A percentile compares a stretch with the other conserved stretches of the same genome.
Conservation (phyloP, 2,329 filamentous ascomycete species). For the Laburnicola sp. region DNA sequence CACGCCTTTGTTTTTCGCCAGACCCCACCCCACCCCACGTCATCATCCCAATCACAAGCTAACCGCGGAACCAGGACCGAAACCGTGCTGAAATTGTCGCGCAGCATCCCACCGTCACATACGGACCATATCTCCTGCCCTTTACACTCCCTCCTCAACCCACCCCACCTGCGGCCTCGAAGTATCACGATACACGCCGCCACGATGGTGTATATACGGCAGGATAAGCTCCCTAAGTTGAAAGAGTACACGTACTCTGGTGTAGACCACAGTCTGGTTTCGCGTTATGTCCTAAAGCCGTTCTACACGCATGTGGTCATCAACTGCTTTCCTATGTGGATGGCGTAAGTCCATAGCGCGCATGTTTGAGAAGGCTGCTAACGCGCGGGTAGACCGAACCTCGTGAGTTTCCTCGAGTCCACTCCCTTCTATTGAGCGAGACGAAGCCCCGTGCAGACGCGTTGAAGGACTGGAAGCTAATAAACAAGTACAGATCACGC, state of each 20-base stretch:
- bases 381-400: constrained; percentile 40
- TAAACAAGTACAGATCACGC: constrained; percentile 66
- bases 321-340: constrained; percentile 89
- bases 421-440: neutral
- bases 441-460: neutral
- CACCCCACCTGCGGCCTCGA: constrained; percentile 2
- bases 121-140: constrained; percentile 3
- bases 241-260: constrained; percentile 94
- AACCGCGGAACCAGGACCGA: constrained; percentile 20
- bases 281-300: constrained; percentile 92
- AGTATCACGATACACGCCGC: constrained; percentile 5
- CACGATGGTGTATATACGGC: constrained; percentile 90
- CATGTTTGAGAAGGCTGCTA: constrained; percentile 17
- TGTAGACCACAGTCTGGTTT: constrained; percentile 87
- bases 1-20: neutral
- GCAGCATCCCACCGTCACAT: constrained; percentile 9
- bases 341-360: constrained; percentile 66
- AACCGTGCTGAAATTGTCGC: constrained; percentile 11
- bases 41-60: constrained; percentile 36
- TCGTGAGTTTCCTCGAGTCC: constrained; percentile 32
- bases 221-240: constrained; percentile 83
- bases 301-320: constrained; percentile 97
- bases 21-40: constrained; percentile 25
- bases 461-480: constrained; percentile 3
- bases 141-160: constrained; percentile 13